Evolutionary conservation across 495 filamentous ascomycete species (phyloP).

Genomic region (Podospora appendiculata): DNA sequence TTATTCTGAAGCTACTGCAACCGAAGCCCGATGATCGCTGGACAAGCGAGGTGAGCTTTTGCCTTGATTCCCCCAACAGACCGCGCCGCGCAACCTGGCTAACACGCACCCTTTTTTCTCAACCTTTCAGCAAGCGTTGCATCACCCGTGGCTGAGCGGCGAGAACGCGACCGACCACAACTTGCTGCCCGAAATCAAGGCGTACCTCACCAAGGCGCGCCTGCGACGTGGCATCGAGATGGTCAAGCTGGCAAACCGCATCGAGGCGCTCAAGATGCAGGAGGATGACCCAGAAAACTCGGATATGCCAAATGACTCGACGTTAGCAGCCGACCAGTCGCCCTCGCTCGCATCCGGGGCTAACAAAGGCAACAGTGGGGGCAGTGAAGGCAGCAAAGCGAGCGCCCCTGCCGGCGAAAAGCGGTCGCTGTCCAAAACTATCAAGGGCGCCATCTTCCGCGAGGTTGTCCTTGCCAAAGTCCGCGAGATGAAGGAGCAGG

Average conservation of each 20-base stretch:
- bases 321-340: constrained; percentile 54
- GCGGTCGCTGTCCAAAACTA: constrained; percentile 63
- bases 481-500: constrained; percentile 80
- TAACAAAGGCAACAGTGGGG: constrained; percentile 9
- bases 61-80: not conserved
- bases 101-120: constrained; percentile 1
- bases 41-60: constrained; percentile 57
- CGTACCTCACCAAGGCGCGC: constrained; percentile 85
- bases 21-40: constrained; percentile 69
- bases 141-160: constrained; percentile 86
- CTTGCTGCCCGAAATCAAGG: constrained; percentile 92
- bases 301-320: constrained; percentile 54
- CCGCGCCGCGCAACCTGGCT: constrained; percentile 2
- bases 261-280: constrained; percentile 92
- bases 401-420: constrained; percentile 40
- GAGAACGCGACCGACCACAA: constrained; percentile 89
- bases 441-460: constrained; percentile 87
- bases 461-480: constrained; percentile 98
- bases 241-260: constrained; percentile 94
- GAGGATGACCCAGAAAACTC: constrained; percentile 72
- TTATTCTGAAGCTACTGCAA: constrained; percentile 77
- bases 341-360: constrained; percentile 4
- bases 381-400: constrained; percentile 1
- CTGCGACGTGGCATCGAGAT: constrained; percentile 92
- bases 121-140: constrained; percentile 56